These are phyloP conservation scores for Cladosporium sp. DNA, from an alignment of 2,329 filamentous ascomycete species.

Conservation along the genomic window DNA sequence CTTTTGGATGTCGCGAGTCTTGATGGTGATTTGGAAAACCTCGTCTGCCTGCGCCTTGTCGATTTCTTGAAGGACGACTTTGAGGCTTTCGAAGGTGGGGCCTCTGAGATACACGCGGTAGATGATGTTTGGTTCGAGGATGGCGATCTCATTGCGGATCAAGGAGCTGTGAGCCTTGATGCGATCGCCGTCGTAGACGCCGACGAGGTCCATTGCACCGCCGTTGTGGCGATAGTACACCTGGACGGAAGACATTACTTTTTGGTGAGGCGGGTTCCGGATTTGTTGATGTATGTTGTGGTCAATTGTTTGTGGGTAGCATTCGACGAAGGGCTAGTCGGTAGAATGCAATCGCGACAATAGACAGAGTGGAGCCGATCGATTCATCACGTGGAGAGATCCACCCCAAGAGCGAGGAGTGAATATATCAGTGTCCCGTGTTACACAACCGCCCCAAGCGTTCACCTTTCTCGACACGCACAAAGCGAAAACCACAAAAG, in stretches of 20 bases:
- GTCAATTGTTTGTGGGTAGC: background rate
- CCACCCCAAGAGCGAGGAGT: background rate
- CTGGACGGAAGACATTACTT: constrained; percentile 20
- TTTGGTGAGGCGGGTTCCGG: background rate
- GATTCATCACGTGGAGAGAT: background rate
- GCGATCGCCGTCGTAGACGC: constrained; percentile 13
- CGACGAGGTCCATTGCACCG: background rate
- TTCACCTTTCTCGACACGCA: background rate
- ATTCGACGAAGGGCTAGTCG: background rate
- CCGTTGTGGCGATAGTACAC: constrained; percentile 3
- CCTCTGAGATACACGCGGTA: constrained; percentile 15
- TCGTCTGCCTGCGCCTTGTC: background rate
- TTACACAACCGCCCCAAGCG: background rate
- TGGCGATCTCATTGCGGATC: background rate
- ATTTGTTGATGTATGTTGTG: background rate
- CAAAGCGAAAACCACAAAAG: background rate
- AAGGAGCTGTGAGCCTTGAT: constrained; percentile 20
- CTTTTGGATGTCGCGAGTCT: constrained; percentile 6
- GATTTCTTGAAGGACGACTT: constrained; percentile 20
- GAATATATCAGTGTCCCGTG: background rate
- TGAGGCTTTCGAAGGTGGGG: constrained; percentile 15
- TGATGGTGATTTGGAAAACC: constrained; percentile 20
- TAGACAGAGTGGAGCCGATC: background rate
- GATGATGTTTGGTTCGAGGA: background rate
- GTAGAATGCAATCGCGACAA: background rate